Base-by-base conservation (phyloP, 1,284 basidiomycete species). In the Tausonia pullulans region DNA sequence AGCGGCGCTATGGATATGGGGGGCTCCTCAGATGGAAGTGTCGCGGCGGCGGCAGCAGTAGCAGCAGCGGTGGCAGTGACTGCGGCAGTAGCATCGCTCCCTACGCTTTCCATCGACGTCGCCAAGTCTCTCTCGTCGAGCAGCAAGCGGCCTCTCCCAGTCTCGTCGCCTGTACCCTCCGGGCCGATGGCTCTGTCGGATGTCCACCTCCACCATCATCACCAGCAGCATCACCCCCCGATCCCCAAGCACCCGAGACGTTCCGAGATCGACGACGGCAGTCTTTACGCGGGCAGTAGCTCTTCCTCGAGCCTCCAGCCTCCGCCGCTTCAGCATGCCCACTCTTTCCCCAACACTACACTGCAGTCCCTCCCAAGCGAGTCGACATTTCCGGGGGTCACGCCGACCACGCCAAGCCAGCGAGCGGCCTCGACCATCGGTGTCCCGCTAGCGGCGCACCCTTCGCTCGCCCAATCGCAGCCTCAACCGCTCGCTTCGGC, bases 321-420 rank as follows among this genome's bases (percentile, higher is more conserved):
- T 14, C 74, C 74, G 4, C 72, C 73, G 44, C 62, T 77, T 14
- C 68, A 73, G 2, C 74, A 77, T 62, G 73, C 74, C 7, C 75
- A 77, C 63, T 76, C 75, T 3, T 78, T 71, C 69, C 75, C 76
- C 13, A 76, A 9, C 55, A 5, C 43, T 39, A 27, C 27, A 27
- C 27, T 27, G 27, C 27, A 27, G 27, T 27, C 27, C 27, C 27
- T 27, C 27, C 27, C 27, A 27, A 27, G 27, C 27, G 27, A 27
- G 27, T 27, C 27, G 27, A 27, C 27, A 27, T 27, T 27, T 27
- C 27, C 27, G 1, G 27, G 13, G 3, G 4, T 45, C n/a, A 27
- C 40, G 8, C 7, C 49, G 45, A 49, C 70, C 10, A 67, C 68
- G 14, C 50, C 27, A 27, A 27, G 27, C 27, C 27, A 27, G 27